These are phyloP conservation scores for Pseudogymnoascus sp. DNA, from an alignment of 2,329 filamentous ascomycete genomes.

Conservation along the genomic window DNA sequence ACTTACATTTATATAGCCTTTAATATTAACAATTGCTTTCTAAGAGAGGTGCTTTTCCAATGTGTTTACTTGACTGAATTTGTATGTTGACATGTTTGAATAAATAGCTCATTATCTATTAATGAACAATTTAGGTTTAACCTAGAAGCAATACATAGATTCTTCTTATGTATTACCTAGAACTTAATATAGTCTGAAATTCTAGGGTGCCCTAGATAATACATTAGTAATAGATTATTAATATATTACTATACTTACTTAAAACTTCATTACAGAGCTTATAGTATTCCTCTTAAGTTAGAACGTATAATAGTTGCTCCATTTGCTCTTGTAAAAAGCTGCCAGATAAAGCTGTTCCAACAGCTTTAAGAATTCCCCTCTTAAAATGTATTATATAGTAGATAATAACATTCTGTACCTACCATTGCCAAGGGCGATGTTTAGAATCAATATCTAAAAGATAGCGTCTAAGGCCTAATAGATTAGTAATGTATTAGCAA, in stretches of 20 bases:
- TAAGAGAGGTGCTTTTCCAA: neutral
- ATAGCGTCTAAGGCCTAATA: neutral
- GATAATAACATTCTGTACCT: neutral
- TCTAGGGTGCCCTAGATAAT: neutral
- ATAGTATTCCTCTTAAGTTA: neutral
- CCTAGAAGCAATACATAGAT: neutral
- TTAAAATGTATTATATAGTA: neutral
- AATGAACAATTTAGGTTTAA: neutral
- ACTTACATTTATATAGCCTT: neutral
- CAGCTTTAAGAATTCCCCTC: neutral
- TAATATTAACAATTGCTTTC: neutral
- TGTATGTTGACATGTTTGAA: neutral
- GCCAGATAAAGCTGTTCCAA: neutral
- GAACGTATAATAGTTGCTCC: neutral
- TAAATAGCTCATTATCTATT: neutral
- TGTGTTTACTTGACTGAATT: neutral
- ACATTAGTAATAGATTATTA: neutral
- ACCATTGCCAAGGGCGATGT: neutral
- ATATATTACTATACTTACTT: neutral
- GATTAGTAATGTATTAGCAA: neutral
- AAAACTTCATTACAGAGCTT: neutral
- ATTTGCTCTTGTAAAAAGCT: neutral
- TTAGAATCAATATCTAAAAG: neutral
- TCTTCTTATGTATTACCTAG: neutral
- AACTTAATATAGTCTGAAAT: neutral